A percentile compares a stretch with the other conserved stretches of the same genome.
These are phyloP conservation scores for Gossypium turneri DNA, from an alignment of 345 rosid species.

Conservation along the genomic window DNA sequence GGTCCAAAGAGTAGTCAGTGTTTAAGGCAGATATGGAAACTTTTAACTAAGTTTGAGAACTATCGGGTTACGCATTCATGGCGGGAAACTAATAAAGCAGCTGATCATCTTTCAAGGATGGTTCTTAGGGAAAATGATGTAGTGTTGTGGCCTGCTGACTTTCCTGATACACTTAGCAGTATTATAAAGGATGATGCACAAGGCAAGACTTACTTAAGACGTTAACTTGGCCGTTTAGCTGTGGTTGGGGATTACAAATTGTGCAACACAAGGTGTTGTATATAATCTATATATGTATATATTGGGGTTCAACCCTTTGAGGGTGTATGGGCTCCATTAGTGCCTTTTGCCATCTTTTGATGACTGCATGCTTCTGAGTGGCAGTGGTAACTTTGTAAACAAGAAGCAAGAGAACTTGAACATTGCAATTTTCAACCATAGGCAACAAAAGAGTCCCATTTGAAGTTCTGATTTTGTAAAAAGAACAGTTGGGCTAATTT, in stretches of 20 bases:
- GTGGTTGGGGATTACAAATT: not conserved
- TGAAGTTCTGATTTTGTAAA: not conserved
- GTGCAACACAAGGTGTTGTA: not conserved
- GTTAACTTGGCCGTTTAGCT: not conserved
- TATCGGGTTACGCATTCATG: constrained; percentile 30
- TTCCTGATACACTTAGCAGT: constrained; percentile 25
- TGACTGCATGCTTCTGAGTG: not conserved
- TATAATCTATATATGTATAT: not conserved
- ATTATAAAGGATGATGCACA: constrained; percentile 35
- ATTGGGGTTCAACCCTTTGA: not conserved
- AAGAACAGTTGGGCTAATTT: not conserved
- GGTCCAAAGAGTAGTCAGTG: constrained; percentile 23
- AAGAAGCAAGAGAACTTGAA: not conserved
- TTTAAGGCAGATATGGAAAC: constrained; percentile 29
- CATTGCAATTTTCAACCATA: not conserved
- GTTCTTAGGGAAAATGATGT: constrained; percentile 19
- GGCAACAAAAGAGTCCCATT: no score
- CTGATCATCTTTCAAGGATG: constrained; percentile 37
- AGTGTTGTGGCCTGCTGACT: constrained; percentile 30
- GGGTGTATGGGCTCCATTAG: not conserved
- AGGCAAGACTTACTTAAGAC: constrained; percentile 28
- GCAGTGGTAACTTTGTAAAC: not conserved
- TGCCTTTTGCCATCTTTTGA: not conserved
- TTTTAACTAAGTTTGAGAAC: constrained; percentile 24
- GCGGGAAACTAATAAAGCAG: constrained; percentile 39